These are phyloP conservation scores for Ceratocystis cacaofunesta DNA, from an alignment of 2,329 filamentous ascomycete species.

Conservation along the genomic window DNA sequence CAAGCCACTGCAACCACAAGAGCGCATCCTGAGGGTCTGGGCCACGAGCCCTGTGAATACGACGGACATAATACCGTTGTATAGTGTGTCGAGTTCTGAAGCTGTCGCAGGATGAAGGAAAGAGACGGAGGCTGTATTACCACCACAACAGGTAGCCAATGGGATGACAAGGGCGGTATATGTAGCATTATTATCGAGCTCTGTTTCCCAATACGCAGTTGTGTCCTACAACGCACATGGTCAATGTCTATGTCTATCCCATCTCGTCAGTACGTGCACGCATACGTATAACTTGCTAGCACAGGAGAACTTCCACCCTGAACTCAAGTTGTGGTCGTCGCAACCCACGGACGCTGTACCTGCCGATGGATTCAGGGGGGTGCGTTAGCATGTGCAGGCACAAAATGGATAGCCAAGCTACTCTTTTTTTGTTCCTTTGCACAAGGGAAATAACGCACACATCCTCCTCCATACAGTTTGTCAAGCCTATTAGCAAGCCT, in stretches of 20 bases:
- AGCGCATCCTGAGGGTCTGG: neutral
- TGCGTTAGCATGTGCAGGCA: neutral
- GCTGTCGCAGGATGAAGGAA: neutral
- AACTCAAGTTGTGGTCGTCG: neutral
- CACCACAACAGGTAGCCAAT: neutral
- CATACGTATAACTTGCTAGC: neutral
- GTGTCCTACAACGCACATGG: neutral
- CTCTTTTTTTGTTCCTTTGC: too few species aligned
- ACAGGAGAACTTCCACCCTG: neutral
- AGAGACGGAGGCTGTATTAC: neutral
- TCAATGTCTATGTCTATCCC: neutral
- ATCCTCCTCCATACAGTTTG: too few species aligned
- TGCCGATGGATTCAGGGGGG: conserved; percentile 3
- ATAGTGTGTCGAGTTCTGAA: too few species aligned
- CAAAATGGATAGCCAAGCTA: neutral
- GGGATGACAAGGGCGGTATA: neutral
- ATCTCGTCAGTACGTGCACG: neutral
- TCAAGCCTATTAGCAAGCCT: too few species aligned
- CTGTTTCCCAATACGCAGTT: too few species aligned
- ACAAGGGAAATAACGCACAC: too few species aligned
- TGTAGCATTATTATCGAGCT: too few species aligned
- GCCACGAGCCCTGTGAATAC: neutral
- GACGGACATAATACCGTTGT: neutral
- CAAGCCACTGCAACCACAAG: neutral
- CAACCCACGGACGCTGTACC: neutral